These are phyloP conservation scores for Podila minutissima DNA, from an alignment of 192 early-diverging fungal species.

Conservation along the genomic window DNA sequence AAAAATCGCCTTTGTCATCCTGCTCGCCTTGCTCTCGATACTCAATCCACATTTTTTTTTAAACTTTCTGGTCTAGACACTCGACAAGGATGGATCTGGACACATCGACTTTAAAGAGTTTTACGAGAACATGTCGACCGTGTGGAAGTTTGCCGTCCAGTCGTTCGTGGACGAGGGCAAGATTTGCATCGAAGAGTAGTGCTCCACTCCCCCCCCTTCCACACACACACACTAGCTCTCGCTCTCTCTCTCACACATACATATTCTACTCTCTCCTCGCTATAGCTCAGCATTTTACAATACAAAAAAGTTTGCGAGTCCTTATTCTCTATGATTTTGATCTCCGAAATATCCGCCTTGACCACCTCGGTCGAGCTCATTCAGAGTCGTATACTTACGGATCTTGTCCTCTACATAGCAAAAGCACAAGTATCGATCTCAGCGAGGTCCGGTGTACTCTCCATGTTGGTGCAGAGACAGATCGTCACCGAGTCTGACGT, in stretches of 20 bases:
- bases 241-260: neutral
- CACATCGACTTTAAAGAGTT: conserved; percentile 34
- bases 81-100: conserved; percentile 20
- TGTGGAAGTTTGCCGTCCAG: conserved; percentile 47
- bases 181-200: conserved; percentile 28
- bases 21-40: neutral
- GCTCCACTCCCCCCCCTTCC: neutral
- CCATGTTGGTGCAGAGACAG: too few species aligned
- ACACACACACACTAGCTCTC: neutral
- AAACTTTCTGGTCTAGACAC: conserved; percentile 2
- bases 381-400: neutral
- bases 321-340: neutral
- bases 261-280: neutral
- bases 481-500: too few species aligned
- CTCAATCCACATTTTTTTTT: neutral
- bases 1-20: neutral
- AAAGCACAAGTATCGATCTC: too few species aligned
- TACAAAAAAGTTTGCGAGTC: too few species aligned
- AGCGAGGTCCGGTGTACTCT: too few species aligned
- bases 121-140: conserved; percentile 27
- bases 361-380: neutral
- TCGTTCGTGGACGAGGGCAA: conserved; percentile 50
- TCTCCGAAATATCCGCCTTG: too few species aligned
- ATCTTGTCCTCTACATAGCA: conserved; percentile 3
- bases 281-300: neutral